phyloP scores from a whole-genome alignment of 2,329 filamentous ascomycete species.

The Fusarium sp. region DNA sequence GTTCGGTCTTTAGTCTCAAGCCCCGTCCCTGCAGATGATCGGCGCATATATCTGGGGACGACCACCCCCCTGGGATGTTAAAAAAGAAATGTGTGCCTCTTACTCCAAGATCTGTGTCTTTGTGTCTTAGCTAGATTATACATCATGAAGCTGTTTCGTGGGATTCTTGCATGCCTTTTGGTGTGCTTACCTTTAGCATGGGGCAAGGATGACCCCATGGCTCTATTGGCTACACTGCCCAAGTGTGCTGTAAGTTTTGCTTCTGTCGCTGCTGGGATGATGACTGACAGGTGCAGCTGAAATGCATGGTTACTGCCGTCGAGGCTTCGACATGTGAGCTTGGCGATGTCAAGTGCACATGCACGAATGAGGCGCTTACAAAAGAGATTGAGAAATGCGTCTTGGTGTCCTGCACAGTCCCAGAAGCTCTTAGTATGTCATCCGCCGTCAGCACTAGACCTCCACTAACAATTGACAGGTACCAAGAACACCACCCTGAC shows the following conservation, averaged over 20 bases:
- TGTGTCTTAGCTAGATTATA: not conserved
- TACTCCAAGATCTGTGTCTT: not conserved
- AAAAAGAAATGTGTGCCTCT: not conserved
- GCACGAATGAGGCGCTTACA: conserved; percentile 46
- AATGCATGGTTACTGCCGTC: conserved; percentile 45
- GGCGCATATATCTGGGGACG: not conserved
- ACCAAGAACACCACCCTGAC: conserved; percentile 46
- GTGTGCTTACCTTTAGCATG: not conserved
- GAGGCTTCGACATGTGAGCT: conserved; percentile 44
- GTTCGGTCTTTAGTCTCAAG: not conserved
- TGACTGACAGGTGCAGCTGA: conserved; percentile 34
- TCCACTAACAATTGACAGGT: conserved; percentile 23
- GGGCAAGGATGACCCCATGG: conserved; percentile 1
- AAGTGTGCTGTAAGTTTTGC: conserved; percentile 48
- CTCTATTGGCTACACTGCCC: conserved; percentile 41
- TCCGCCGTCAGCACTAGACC: too few relatives aligned
- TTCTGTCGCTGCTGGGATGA: not conserved
- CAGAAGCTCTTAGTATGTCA: conserved; percentile 49
- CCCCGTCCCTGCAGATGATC: conserved; percentile 1
- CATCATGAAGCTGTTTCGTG: not conserved
- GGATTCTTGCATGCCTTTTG: not conserved
- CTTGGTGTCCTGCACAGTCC: conserved; percentile 39
- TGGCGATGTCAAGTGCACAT: conserved; percentile 49
- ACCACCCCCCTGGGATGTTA: not conserved
- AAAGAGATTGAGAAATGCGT: conserved; percentile 46